Evolutionary conservation across 108 stramenopile genomes (phyloP).

Genomic region (Stephanodiscus triporus): DNA sequence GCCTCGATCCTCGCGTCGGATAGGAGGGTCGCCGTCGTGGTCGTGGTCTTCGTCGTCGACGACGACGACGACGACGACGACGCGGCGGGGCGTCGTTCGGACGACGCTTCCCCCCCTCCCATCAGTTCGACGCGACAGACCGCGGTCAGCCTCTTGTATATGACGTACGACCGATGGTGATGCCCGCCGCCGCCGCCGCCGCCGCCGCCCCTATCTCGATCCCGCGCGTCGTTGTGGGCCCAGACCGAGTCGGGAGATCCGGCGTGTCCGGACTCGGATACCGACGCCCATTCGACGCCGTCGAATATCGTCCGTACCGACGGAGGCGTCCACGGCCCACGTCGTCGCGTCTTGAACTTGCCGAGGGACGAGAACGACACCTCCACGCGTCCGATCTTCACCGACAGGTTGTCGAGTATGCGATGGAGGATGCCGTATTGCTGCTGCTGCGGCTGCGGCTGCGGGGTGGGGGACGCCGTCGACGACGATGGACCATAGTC

Average conservation of each 20-base stretch:
- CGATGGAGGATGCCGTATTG: slow-evolving; percentile 72
- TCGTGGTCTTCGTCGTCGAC: too few relatives aligned
- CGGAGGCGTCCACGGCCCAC: slow-evolving; percentile 78
- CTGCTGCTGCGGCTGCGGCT: slow-evolving; percentile 15
- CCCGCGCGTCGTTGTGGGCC: slow-evolving; percentile 64
- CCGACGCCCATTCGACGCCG: slow-evolving; percentile 60
- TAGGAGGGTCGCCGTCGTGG: too few relatives aligned
- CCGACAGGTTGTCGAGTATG: slow-evolving; percentile 72
- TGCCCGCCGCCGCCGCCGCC: slow-evolving; percentile 7
- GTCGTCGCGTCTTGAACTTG: slow-evolving; percentile 76
- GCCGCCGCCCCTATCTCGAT: neutral
- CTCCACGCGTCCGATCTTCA: slow-evolving; percentile 60
- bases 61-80: neutral
- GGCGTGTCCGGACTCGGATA: slow-evolving; percentile 67
- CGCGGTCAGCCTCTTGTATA: slow-evolving; percentile 67
- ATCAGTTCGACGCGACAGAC: slow-evolving; percentile 40
- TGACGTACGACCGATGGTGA: slow-evolving; percentile 51
- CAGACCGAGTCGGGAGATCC: slow-evolving; percentile 71
- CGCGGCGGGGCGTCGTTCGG: too few relatives aligned
- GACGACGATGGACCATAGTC: neutral
- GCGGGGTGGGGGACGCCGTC: neutral
- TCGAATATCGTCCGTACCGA: slow-evolving; percentile 34
- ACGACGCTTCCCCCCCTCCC: neutral
- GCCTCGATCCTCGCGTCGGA: slow-evolving; percentile 52
- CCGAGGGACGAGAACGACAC: slow-evolving; percentile 64